These are phyloP conservation scores for Coix lacrymajobi DNA, from an alignment of 176 grass and related monocot species.

Conservation along the genomic window DNA sequence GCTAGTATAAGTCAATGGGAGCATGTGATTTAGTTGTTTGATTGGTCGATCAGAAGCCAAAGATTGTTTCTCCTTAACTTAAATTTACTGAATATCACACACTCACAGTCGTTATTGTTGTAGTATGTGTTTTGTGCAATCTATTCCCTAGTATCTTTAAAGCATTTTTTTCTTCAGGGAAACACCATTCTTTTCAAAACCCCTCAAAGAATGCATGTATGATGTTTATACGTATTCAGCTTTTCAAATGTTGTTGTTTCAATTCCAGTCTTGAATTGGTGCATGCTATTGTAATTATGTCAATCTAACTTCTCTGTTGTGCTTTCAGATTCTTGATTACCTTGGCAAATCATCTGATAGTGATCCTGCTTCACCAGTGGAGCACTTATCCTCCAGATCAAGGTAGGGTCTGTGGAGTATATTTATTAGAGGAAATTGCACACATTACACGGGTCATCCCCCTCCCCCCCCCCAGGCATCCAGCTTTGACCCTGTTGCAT, in stretches of 20 bases:
- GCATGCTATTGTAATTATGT: background rate
- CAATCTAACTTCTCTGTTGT: conserved; percentile 9
- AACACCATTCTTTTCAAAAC: background rate
- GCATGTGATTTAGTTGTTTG: background rate
- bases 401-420: conserved; percentile 38
- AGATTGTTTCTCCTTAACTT: background rate
- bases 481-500: background rate
- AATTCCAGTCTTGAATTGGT: background rate
- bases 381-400: conserved; percentile 77
- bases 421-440: background rate
- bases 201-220: background rate
- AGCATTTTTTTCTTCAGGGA: background rate
- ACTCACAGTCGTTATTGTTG: background rate
- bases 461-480: background rate
- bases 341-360: conserved; percentile 81
- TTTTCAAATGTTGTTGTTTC: background rate
- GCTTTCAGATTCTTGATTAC: conserved; percentile 91
- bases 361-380: conserved; percentile 76
- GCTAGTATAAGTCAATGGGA: background rate
- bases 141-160: background rate
- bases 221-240: background rate
- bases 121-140: conserved; percentile 1
- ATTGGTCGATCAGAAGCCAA: background rate
- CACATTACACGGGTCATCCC: no score
- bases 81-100: background rate